These are phyloP conservation scores for Pharnaceum exiguum DNA, from an alignment of 148 eudicot genomes.

Conservation along the genomic window DNA sequence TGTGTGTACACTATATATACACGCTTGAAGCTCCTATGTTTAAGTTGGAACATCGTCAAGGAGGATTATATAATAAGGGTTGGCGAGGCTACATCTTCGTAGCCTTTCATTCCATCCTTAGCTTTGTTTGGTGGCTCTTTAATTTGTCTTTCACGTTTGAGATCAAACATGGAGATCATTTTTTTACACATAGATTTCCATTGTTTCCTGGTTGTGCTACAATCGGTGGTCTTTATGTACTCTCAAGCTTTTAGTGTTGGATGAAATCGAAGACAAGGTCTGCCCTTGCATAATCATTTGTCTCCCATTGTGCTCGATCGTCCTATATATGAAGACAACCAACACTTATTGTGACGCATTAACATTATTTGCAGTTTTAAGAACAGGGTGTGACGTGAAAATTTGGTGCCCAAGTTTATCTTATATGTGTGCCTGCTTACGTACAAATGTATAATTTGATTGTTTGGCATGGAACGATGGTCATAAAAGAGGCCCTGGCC, in stretches of 20 bases:
- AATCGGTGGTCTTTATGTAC: constrained; percentile 22
- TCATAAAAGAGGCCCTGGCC: no score
- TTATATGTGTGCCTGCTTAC: no score
- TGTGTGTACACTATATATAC: no score
- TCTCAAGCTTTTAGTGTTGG: constrained; percentile 15
- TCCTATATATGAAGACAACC: no score
- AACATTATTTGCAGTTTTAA: no score
- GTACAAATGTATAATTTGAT: no score
- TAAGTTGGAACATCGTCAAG: background rate
- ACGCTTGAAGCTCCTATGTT: no score
- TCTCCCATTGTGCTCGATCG: constrained; percentile 17
- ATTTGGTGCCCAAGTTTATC: no score
- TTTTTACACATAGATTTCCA: constrained; percentile 32
- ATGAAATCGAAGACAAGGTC: constrained; percentile 16
- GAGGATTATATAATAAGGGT: background rate
- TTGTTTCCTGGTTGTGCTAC: constrained; percentile 24
- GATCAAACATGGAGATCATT: constrained; percentile 3
- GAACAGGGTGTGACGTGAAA: no score
- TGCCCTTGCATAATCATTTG: constrained; percentile 23
- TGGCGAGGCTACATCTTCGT: background rate
- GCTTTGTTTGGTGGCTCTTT: background rate
- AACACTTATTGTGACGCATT: no score
- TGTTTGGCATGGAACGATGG: no score
- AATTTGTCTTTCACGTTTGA: background rate
- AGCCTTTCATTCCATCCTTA: background rate